A percentile compares a stretch with the other conserved stretches of the same genome.
phyloP scores from a whole-genome alignment of 805 yeast species.

The Teunomyces panamensis region DNA sequence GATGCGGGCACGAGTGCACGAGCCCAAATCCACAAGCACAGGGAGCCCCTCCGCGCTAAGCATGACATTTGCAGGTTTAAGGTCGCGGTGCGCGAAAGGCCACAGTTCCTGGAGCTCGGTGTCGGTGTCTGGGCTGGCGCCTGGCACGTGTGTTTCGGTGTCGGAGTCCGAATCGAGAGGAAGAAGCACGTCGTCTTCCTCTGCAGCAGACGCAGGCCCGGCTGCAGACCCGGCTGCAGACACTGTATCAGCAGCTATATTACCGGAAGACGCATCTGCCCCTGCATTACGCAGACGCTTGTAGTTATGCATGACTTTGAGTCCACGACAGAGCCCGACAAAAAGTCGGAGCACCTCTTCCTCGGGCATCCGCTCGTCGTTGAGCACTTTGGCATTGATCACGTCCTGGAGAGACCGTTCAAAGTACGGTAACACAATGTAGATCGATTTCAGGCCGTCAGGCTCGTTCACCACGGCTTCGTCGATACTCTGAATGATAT shows the following conservation, averaged over 20 bases:
- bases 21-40: conserved; percentile 81
- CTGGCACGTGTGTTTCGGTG: conserved; percentile 7
- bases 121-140: conserved; percentile 17
- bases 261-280: too few relatives aligned
- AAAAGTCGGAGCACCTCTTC: conserved; percentile 59
- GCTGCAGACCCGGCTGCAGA: not conserved
- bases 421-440: conserved; percentile 77
- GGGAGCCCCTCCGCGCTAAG: conserved; percentile 70
- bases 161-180: conserved; percentile 8
- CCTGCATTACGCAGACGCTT: conserved; percentile 21
- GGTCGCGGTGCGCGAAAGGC: conserved; percentile 82
- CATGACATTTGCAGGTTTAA: conserved; percentile 90
- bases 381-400: conserved; percentile 62
- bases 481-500: conserved; percentile 66
- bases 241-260: not conserved
- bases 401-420: conserved; percentile 72
- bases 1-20: conserved; percentile 63
- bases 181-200: conserved; percentile 9
- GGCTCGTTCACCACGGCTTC: conserved; percentile 67
- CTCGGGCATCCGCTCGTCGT: conserved; percentile 54
- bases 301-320: conserved; percentile 71
- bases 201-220: conserved; percentile 1
- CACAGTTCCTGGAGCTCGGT: conserved; percentile 56
- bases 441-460: conserved; percentile 78
- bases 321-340: conserved; percentile 69